Percentiles rank a stretch among this genome's conserved stretches.
Evolutionary conservation across 108 stramenopile genomes (phyloP).

Genomic region (Heterococcus sp.): DNA sequence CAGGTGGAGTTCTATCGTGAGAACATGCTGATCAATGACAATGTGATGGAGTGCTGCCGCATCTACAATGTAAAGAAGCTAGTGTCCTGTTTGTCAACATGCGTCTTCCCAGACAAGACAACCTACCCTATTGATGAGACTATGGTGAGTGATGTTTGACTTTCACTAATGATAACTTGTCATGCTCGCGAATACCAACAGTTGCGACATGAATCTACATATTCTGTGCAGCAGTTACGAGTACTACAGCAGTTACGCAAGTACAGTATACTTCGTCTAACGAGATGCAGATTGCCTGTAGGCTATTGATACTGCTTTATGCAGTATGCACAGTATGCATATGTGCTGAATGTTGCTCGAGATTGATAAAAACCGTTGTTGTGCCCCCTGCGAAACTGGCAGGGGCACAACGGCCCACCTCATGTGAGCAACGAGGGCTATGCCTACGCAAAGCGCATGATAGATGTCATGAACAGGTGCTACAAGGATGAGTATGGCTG

Average conservation of each 20-base stretch:
- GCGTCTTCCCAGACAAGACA: slow-evolving; percentile 99
- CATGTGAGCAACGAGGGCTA: slow-evolving; percentile 93
- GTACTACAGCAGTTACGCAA: too few relatives aligned
- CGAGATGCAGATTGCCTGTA: too few relatives aligned
- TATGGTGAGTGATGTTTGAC: slow-evolving; percentile 67
- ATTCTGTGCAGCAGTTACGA: too few relatives aligned
- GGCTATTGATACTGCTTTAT: too few relatives aligned
- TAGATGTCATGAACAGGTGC: slow-evolving; percentile 95
- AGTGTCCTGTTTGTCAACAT: slow-evolving; percentile 91
- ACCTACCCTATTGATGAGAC: slow-evolving; percentile 99
- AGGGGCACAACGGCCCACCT: slow-evolving; percentile 86
- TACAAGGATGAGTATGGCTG: slow-evolving; percentile 89
- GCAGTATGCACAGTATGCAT: too few relatives aligned
- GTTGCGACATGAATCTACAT: too few relatives aligned
- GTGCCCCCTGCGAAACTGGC: too few relatives aligned
- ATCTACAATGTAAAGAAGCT: slow-evolving; percentile 82
- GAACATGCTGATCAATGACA: slow-evolving; percentile 87
- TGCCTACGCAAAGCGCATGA: slow-evolving; percentile 97
- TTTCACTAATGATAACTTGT: too few relatives aligned
- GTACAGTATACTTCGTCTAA: too few relatives aligned
- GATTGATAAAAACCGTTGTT: too few relatives aligned
- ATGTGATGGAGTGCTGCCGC: slow-evolving; percentile 63
- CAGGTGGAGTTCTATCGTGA: slow-evolving; percentile 95
- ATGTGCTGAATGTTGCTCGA: too few relatives aligned
- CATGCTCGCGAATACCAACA: too few relatives aligned